Percentiles rank a stretch among this genome's conserved stretches.
These are phyloP conservation scores for Aspergillus calidoustus DNA, from an alignment of 2,329 filamentous ascomycete species.

Conservation along the genomic window DNA sequence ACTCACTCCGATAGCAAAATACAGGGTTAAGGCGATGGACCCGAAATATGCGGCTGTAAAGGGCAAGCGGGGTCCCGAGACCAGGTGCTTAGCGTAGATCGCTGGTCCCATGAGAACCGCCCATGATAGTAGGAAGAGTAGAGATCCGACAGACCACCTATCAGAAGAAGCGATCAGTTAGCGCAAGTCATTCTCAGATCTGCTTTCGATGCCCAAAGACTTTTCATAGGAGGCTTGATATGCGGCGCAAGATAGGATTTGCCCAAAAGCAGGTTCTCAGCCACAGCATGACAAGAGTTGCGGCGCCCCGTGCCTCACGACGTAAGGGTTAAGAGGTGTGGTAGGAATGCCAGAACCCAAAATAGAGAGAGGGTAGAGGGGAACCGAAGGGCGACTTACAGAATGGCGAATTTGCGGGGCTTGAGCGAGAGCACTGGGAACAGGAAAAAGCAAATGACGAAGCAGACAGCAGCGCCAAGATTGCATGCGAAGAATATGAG, in stretches of 20 bases:
- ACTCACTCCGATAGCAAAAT: constrained; percentile 91
- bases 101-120: constrained; percentile 91
- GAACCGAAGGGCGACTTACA: constrained; percentile 69
- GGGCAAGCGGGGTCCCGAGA: constrained; percentile 82
- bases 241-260: constrained; percentile 9
- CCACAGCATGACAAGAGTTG: constrained; percentile 31
- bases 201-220: background rate
- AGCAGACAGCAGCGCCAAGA: constrained; percentile 84
- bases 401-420: constrained; percentile 91
- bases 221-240: background rate
- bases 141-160: constrained; percentile 93
- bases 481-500: constrained; percentile 92
- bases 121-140: constrained; percentile 89
- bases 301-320: constrained; percentile 21
- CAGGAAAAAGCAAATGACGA: constrained; percentile 85
- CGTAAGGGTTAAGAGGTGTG: constrained; percentile 25
- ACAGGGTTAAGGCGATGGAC: constrained; percentile 85
- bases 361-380: constrained; percentile 15
- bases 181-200: constrained; percentile 28
- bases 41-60: constrained; percentile 96
- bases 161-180: constrained; percentile 31
- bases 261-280: constrained; percentile 16
- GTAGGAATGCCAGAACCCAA: constrained; percentile 11
- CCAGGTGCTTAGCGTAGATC: constrained; percentile 80
- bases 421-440: constrained; percentile 80